These are phyloP conservation scores for Diplodia intermedia DNA, from an alignment of 2,329 filamentous ascomycete species.

Conservation along the genomic window DNA sequence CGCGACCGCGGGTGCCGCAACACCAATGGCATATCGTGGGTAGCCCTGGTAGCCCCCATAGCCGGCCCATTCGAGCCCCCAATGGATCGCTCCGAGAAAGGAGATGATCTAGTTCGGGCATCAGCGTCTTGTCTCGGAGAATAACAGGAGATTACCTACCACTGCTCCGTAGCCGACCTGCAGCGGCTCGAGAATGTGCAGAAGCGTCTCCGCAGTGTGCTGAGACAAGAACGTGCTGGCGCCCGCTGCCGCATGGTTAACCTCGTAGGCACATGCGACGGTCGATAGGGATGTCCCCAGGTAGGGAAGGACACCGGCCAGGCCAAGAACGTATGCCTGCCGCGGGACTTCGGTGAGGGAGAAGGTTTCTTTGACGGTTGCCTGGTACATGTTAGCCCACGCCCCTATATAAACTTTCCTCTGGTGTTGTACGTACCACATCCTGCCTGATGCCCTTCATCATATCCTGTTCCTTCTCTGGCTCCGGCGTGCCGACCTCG, in stretches of 20 bases:
- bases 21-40: slow-evolving; percentile 82
- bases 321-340: slow-evolving; percentile 57
- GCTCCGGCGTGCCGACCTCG: slow-evolving; percentile 46
- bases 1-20: slow-evolving; percentile 78
- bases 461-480: slow-evolving; percentile 52
- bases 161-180: slow-evolving; percentile 92
- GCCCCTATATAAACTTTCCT: not conserved
- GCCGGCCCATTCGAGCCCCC: slow-evolving; percentile 85
- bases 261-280: slow-evolving; percentile 80
- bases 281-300: slow-evolving; percentile 83
- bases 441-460: slow-evolving; percentile 53
- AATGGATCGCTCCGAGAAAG: slow-evolving; percentile 92
- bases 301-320: slow-evolving; percentile 67
- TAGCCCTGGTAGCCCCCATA: slow-evolving; percentile 72
- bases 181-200: slow-evolving; percentile 80
- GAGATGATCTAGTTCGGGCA: slow-evolving; percentile 72
- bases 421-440: slow-evolving; percentile 40
- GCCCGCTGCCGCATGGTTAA: slow-evolving; percentile 71
- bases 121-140: slow-evolving; percentile 4
- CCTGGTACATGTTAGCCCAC: slow-evolving; percentile 40
- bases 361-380: slow-evolving; percentile 59
- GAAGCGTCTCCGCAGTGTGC: slow-evolving; percentile 73
- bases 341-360: slow-evolving; percentile 54
- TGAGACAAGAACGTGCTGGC: slow-evolving; percentile 70
- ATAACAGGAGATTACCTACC: slow-evolving; percentile 56